These are phyloP conservation scores for Colletotrichum trifolii DNA, from an alignment of 2,329 filamentous ascomycete species.

Conservation along the genomic window DNA sequence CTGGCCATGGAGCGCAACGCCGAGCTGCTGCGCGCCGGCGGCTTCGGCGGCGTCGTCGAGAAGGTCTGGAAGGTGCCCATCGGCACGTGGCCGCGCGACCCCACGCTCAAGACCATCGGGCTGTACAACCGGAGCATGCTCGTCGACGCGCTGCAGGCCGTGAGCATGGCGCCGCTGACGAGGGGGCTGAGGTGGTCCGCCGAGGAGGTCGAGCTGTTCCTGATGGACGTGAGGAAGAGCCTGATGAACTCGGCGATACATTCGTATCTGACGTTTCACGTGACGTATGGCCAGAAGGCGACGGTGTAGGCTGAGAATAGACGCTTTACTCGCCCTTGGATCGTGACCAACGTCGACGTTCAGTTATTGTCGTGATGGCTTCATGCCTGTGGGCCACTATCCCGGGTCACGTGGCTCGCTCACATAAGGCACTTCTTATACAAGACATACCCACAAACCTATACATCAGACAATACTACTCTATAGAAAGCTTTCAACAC, in stretches of 20 bases:
- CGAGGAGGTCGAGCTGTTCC: constrained; percentile 50
- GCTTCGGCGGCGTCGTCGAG: constrained; percentile 39
- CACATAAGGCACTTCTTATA: too few relatives aligned
- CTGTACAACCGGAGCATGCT: constrained; percentile 39
- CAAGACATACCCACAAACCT: too few relatives aligned
- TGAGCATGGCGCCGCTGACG: constrained; percentile 52
- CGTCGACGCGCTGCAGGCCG: constrained; percentile 25
- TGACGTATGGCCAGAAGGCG: constrained; percentile 64
- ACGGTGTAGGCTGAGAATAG: too few relatives aligned
- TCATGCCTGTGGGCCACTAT: too few relatives aligned
- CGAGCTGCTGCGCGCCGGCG: constrained; percentile 56
- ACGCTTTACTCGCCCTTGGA: too few relatives aligned
- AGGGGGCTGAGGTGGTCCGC: constrained; percentile 52
- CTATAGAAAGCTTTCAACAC: too few relatives aligned
- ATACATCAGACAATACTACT: too few relatives aligned
- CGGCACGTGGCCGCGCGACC: constrained; percentile 39
- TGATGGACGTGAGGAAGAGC: constrained; percentile 61
- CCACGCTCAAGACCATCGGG: constrained; percentile 35
- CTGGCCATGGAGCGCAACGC: constrained; percentile 63
- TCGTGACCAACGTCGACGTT: too few relatives aligned
- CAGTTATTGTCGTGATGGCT: too few relatives aligned
- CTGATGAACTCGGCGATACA: constrained; percentile 59
- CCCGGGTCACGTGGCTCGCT: too few relatives aligned
- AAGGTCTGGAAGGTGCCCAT: constrained; percentile 40
- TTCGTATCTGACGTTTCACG: constrained; percentile 59